A percentile compares a stretch with the other conserved stretches of the same genome.
phyloP scores from a whole-genome alignment of 805 yeast species.

The Yamadazyma akitaensis region DNA sequence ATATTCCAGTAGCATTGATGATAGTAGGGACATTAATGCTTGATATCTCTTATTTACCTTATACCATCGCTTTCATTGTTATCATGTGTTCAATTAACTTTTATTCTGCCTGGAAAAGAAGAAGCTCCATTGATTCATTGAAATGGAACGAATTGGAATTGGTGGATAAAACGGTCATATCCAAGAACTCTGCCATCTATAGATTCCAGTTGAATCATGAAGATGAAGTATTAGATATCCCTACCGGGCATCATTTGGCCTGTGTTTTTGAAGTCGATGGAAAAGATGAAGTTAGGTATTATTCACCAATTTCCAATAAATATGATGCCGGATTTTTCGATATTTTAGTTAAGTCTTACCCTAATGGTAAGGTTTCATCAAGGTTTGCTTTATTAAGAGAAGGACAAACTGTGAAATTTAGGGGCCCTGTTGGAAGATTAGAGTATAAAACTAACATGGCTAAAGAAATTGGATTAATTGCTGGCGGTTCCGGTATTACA shows the following conservation, averaged over 20 bases:
- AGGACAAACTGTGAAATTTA: slow-evolving; percentile 66
- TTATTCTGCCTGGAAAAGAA: slow-evolving; percentile 40
- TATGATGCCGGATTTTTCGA: slow-evolving; percentile 74
- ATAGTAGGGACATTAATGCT: slow-evolving; percentile 58
- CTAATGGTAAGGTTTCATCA: slow-evolving; percentile 66
- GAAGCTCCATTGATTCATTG: slow-evolving; percentile 45
- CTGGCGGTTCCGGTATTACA: slow-evolving; percentile 89
- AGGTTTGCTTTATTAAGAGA: slow-evolving; percentile 60
- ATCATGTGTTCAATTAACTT: slow-evolving; percentile 31
- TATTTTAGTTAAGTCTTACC: slow-evolving; percentile 70
- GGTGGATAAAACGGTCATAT: slow-evolving; percentile 68
- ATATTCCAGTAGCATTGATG: slow-evolving; percentile 63
- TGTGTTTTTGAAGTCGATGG: slow-evolving; percentile 50
- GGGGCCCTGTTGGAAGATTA: slow-evolving; percentile 79
- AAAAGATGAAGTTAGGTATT: slow-evolving; percentile 59
- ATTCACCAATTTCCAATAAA: slow-evolving; percentile 72
- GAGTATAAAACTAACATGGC: slow-evolving; percentile 56
- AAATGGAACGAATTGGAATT: slow-evolving; percentile 67
- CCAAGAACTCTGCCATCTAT: slow-evolving; percentile 70
- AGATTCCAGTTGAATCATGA: slow-evolving; percentile 63
- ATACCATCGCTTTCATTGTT: slow-evolving; percentile 33
- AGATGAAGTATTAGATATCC: slow-evolving; percentile 59
- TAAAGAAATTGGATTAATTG: slow-evolving; percentile 62
- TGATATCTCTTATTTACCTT: slow-evolving; percentile 49
- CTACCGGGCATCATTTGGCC: slow-evolving; percentile 75